Percentiles rank a stretch among this genome's conserved stretches.
Conservation (phyloP, 2,329 filamentous ascomycete species). For the Ramularia collo-cygni region DNA sequence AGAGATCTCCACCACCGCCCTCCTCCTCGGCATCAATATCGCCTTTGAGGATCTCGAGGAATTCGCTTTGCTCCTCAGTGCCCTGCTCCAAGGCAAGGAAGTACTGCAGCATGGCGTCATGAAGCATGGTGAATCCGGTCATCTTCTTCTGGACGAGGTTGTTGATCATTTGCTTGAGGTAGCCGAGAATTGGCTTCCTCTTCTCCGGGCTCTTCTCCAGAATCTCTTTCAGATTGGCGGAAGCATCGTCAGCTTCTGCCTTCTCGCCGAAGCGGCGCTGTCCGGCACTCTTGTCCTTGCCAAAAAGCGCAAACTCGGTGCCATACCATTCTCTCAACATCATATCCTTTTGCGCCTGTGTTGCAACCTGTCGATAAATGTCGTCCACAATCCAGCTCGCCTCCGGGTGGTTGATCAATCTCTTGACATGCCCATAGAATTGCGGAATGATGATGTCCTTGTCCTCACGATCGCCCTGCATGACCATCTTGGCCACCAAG, state of each 20-base stretch:
- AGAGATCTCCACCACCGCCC: constrained; percentile 64
- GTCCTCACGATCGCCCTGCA: constrained; percentile 83
- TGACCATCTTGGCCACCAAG: constrained; percentile 86
- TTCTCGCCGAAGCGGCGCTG: constrained; percentile 6
- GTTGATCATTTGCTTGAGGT: constrained; percentile 81
- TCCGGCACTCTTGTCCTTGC: constrained; percentile 48
- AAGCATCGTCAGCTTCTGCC: constrained; percentile 23
- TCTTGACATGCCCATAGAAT: constrained; percentile 89
- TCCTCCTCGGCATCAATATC: constrained; percentile 61
- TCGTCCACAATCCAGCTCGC: constrained; percentile 97
- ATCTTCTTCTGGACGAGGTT: constrained; percentile 91
- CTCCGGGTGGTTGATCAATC: constrained; percentile 91
- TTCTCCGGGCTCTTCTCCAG: constrained; percentile 75
- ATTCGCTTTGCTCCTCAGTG: constrained; percentile 76
- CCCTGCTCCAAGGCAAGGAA: constrained; percentile 72
- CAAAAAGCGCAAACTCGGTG: constrained; percentile 79
- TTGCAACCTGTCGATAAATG: constrained; percentile 84
- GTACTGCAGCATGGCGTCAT: constrained; percentile 97
- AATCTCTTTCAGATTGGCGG: constrained; percentile 66
- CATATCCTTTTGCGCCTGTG: constrained; percentile 73
- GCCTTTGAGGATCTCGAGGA: constrained; percentile 82
- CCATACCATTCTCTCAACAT: constrained; percentile 95
- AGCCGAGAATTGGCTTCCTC: constrained; percentile 76
- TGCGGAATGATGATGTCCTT: constrained; percentile 85
- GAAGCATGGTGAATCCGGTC: constrained; percentile 93